phyloP scores from a whole-genome alignment of 257 asterid genomes.

The Verbascum thapsus region DNA sequence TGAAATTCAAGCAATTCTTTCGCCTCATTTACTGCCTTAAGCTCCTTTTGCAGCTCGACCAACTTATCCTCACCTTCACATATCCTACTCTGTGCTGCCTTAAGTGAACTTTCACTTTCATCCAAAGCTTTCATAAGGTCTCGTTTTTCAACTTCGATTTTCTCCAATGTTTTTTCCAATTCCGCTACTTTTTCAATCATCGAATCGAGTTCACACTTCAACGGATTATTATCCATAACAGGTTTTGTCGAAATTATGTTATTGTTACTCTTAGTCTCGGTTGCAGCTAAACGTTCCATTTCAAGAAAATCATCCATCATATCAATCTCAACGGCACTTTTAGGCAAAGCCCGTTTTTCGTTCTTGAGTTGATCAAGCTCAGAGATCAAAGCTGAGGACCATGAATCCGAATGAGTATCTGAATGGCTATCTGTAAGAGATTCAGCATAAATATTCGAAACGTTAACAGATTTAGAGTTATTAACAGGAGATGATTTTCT shows the following conservation, averaged over 20 bases:
- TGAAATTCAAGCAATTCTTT: constrained; percentile 58
- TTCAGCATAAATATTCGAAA: constrained; percentile 42
- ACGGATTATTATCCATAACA: constrained; percentile 35
- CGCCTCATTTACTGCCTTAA: constrained; percentile 42
- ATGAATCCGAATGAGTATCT: constrained; percentile 44
- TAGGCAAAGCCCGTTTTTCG: constrained; percentile 36
- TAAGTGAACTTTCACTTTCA: constrained; percentile 41
- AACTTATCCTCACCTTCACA: constrained; percentile 39
- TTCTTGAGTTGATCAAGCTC: constrained; percentile 60
- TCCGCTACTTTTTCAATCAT: constrained; percentile 43
- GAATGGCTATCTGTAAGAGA: constrained; percentile 51
- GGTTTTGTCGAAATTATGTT: constrained; percentile 30
- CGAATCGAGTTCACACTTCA: constrained; percentile 42
- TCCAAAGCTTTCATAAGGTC: constrained; percentile 49
- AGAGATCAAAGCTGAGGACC: constrained; percentile 51
- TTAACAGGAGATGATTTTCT: constrained; percentile 36
- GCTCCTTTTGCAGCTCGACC: constrained; percentile 52
- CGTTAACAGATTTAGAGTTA: constrained; percentile 34
- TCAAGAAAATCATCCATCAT: constrained; percentile 92
- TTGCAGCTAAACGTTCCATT: constrained; percentile 79
- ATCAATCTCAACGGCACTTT: constrained; percentile 47
- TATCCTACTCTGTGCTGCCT: constrained; percentile 38
- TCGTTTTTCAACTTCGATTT: constrained; percentile 47
- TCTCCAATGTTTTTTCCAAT: constrained; percentile 52
- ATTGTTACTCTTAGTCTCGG: constrained; percentile 35